Conservation (phyloP, 2,329 filamentous ascomycete species). For the Colletotrichum endophyticum region DNA sequence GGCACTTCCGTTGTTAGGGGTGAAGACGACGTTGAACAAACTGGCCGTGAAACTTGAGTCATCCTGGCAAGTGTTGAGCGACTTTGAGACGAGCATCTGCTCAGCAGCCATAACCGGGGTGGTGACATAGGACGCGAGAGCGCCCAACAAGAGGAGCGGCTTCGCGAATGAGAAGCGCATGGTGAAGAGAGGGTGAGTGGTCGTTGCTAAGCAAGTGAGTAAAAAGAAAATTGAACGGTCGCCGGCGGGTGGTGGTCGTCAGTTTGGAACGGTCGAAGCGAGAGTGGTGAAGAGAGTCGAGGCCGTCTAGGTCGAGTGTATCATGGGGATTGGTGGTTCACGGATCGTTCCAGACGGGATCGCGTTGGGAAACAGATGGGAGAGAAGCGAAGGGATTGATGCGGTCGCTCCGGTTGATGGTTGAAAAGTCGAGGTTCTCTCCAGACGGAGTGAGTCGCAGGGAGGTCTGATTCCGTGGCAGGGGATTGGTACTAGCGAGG, state of each 20-base stretch:
- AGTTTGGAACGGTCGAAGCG: neutral
- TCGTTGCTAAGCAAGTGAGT: neutral
- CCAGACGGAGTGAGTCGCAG: neutral
- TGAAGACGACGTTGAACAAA: slow-evolving; percentile 85
- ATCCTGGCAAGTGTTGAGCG: slow-evolving; percentile 82
- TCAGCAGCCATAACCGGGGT: slow-evolving; percentile 56
- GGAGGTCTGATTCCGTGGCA: slow-evolving; percentile 9
- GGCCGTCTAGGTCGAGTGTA: slow-evolving; percentile 11
- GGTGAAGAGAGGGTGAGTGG: slow-evolving; percentile 25
- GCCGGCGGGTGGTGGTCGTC: neutral
- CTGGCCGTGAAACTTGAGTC: slow-evolving; percentile 87
- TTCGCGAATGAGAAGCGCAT: slow-evolving; percentile 54
- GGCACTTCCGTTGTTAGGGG: slow-evolving; percentile 75
- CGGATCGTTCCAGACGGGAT: slow-evolving; percentile 13
- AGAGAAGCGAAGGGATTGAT: neutral
- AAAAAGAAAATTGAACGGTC: neutral
- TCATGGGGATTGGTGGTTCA: slow-evolving; percentile 4
- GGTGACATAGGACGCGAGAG: slow-evolving; percentile 46
- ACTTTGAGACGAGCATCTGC: slow-evolving; percentile 78
- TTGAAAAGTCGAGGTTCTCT: neutral
- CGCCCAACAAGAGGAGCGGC: slow-evolving; percentile 51
- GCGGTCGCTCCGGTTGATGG: neutral
- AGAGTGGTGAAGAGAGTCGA: neutral
- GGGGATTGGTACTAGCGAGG: slow-evolving; percentile 11
- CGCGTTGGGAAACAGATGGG: neutral